Conservation (phyloP, 1,284 basidiomycete species). For the Sanguinoderma infundibulare region DNA sequence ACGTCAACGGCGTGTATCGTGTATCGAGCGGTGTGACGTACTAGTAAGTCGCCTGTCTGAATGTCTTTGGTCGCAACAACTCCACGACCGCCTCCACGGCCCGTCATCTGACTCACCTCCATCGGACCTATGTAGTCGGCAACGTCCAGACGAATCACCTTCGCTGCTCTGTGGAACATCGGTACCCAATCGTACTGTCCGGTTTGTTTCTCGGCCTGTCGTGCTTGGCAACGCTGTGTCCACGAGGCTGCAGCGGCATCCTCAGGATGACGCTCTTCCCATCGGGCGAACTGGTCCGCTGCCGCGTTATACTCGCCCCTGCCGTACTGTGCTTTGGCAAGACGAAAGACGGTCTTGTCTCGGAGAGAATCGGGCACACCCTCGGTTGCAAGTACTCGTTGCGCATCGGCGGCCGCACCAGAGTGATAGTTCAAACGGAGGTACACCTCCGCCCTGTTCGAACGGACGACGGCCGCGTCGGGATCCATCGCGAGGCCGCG, state of each 20-base stretch:
- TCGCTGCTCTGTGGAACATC: constrained; percentile 17
- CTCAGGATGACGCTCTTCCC: constrained; percentile 10
- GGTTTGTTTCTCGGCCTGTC: constrained; percentile 13
- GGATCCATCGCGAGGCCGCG: constrained; percentile 24
- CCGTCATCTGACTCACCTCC: constrained; percentile 12
- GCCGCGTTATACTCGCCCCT: constrained; percentile 19
- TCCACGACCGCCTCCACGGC: constrained; percentile 28
- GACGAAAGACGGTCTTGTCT: constrained; percentile 14
- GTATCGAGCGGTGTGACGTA: constrained; percentile 4
- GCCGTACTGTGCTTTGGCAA: constrained; percentile 19
- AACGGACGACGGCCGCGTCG: constrained; percentile 14
- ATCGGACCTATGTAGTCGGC: constrained; percentile 26
- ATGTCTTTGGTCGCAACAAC: constrained; percentile 20
- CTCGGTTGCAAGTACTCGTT: constrained; percentile 13
- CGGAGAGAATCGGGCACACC: background rate
- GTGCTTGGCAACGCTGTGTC: constrained; percentile 16
- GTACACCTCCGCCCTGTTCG: constrained; percentile 30
- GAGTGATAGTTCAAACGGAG: constrained; percentile 27
- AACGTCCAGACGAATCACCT: constrained; percentile 20
- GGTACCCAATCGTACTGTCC: constrained; percentile 25
- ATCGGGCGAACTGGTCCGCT: constrained; percentile 12
- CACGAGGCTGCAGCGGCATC: constrained; percentile 15
- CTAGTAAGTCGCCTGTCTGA: constrained; percentile 23
- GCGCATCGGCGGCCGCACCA: constrained; percentile 28
- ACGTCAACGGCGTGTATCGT: background rate